Evolutionary conservation across 306 rosid species (phyloP).

Genomic region (Chamaecrista fasciculata): DNA sequence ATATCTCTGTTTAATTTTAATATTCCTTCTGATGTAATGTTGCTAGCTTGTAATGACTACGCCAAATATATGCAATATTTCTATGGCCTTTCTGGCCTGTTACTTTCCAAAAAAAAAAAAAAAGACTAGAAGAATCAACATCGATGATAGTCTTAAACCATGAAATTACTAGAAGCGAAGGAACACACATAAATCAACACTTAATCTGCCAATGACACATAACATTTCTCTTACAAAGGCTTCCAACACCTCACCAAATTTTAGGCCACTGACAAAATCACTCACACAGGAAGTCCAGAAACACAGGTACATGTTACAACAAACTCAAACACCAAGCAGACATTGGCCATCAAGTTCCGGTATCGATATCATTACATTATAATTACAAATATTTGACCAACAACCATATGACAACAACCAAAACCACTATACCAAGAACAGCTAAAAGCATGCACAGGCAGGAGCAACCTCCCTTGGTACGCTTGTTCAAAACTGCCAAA

Average conservation of each 20-base stretch:
- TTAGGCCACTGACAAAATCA: slow-evolving; percentile 32
- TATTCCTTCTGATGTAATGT: no score
- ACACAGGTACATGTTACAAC: no score
- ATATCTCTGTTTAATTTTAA: no score
- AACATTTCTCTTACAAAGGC: neutral
- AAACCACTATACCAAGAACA: slow-evolving; percentile 70
- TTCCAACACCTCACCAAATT: slow-evolving; percentile 10
- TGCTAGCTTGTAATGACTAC: no score
- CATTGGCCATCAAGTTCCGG: neutral
- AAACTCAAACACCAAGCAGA: no score
- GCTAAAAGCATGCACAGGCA: slow-evolving; percentile 86
- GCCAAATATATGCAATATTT: no score
- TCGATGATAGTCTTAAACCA: neutral
- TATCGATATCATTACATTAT: neutral
- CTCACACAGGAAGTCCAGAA: slow-evolving; percentile 14
- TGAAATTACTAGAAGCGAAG: slow-evolving; percentile 2
- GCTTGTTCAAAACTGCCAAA: slow-evolving; percentile 83
- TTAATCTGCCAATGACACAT: slow-evolving; percentile 21
- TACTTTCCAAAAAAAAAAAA: no score
- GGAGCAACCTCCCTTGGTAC: slow-evolving; percentile 86
- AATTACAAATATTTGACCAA: slow-evolving; percentile 73
- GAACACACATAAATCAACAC: slow-evolving; percentile 18
- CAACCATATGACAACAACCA: slow-evolving; percentile 62
- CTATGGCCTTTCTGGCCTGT: no score
- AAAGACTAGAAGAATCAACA: neutral